Conservation (phyloP, 2,329 filamentous ascomycete genomes). For the Tolypocladium inflatum region DNA sequence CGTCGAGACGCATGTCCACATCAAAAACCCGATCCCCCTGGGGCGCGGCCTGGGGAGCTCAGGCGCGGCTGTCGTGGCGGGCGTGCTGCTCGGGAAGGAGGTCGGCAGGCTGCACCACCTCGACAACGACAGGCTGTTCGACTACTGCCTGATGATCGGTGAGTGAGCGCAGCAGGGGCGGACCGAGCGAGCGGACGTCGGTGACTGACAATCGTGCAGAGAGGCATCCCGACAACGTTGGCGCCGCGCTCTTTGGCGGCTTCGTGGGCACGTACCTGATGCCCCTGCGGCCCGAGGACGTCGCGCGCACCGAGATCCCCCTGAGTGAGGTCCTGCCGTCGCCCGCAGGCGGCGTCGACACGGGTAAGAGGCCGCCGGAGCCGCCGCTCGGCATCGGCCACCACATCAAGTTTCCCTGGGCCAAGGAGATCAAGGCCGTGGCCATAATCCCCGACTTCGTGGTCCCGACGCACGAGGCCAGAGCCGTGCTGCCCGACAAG, state of each 20-base stretch:
- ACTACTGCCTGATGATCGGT: conserved; percentile 97
- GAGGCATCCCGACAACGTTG: conserved; percentile 88
- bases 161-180: conserved; percentile 1
- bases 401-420: conserved; percentile 93
- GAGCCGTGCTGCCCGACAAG: conserved; percentile 69
- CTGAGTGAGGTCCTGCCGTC: conserved; percentile 86
- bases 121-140: conserved; percentile 73
- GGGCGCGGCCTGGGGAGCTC: conserved; percentile 91
- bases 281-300: conserved; percentile 80
- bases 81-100: conserved; percentile 86
- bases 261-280: conserved; percentile 97
- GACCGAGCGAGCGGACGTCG: neutral
- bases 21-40: conserved; percentile 90
- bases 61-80: conserved; percentile 88
- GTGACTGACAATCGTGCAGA: conserved; percentile 33
- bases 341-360: conserved; percentile 85
- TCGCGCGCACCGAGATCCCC: conserved; percentile 85
- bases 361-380: conserved; percentile 73
- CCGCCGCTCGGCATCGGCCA: conserved; percentile 91
- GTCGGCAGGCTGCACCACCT: conserved; percentile 69
- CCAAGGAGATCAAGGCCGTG: conserved; percentile 89
- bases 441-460: conserved; percentile 95
- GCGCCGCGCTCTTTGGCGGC: conserved; percentile 87
- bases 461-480: conserved; percentile 85
- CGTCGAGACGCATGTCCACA: conserved; percentile 78